These are phyloP conservation scores for Mycena haematopus DNA, from an alignment of 768 basidiomycete genomes.

Conservation along the genomic window DNA sequence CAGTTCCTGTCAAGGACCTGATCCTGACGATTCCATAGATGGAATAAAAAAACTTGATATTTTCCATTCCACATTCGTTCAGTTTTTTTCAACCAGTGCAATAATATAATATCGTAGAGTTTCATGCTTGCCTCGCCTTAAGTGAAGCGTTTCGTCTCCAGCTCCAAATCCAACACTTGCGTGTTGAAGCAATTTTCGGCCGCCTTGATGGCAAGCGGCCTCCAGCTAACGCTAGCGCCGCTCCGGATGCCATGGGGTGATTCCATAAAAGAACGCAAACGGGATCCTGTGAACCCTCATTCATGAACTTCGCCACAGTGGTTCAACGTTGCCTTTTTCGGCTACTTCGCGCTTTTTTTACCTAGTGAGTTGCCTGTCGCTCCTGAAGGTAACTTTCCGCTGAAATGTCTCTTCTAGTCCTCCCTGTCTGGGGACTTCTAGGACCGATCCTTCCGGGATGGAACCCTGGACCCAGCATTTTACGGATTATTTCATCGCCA, in stretches of 20 bases:
- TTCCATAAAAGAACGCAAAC: too few relatives aligned
- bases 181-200: too few relatives aligned
- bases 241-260: not conserved
- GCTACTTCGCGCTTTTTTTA: not conserved
- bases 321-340: not conserved
- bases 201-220: too few relatives aligned
- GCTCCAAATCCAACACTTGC: too few relatives aligned
- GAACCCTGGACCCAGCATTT: slow-evolving; percentile 48
- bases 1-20: not conserved
- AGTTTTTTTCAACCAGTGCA: not conserved
- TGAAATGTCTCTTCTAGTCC: not conserved
- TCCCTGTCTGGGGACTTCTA: slow-evolving; percentile 27
- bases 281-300: too few relatives aligned
- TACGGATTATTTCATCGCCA: slow-evolving; percentile 50
- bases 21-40: slow-evolving; percentile 31
- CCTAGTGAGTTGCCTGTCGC: not conserved
- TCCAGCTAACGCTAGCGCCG: not conserved
- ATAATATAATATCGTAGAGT: not conserved
- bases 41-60: slow-evolving; percentile 38
- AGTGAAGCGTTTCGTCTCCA: not conserved
- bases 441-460: slow-evolving; percentile 49
- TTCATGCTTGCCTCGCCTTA: too few relatives aligned
- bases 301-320: not conserved
- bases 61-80: not conserved
- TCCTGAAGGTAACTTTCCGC: not conserved